A percentile compares a stretch with the other conserved stretches of the same genome.
These are phyloP conservation scores for Globisporangium sylvaticum DNA, from an alignment of 352 stramenopile species.

Conservation along the genomic window DNA sequence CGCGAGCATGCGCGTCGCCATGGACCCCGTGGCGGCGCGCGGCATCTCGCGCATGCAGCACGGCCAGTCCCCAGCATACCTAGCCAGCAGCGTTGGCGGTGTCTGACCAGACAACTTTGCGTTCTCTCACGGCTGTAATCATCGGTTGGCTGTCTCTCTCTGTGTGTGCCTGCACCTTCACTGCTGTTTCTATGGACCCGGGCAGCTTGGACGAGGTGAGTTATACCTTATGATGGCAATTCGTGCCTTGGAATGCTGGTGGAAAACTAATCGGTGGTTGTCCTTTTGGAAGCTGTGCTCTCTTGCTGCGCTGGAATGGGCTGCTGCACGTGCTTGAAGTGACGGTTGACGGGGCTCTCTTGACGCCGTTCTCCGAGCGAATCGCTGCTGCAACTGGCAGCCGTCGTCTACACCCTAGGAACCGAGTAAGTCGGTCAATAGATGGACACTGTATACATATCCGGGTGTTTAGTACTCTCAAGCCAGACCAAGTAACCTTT, in stretches of 20 bases:
- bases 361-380: slow-evolving; percentile 18
- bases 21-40: slow-evolving; percentile 38
- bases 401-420: background rate
- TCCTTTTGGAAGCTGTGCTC: slow-evolving; percentile 17
- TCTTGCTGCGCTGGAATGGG: slow-evolving; percentile 22
- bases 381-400: background rate
- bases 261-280: background rate
- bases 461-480: too few relatives aligned
- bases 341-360: slow-evolving; percentile 11
- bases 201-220: background rate
- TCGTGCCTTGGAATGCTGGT: too few relatives aligned
- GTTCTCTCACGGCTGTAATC: background rate
- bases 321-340: slow-evolving; percentile 24
- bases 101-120: slow-evolving; percentile 6
- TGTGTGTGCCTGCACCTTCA: background rate
- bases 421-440: slow-evolving; percentile 15
- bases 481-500: too few relatives aligned
- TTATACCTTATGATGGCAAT: background rate
- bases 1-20: slow-evolving; percentile 25
- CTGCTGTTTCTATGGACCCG: background rate
- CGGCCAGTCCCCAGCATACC: slow-evolving; percentile 41
- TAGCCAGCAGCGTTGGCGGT: slow-evolving; percentile 15
- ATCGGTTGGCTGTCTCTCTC: background rate
- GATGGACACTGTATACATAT: too few relatives aligned
- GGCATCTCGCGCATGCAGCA: slow-evolving; percentile 46